Evolutionary conservation across 768 basidiomycete genomes (phyloP), one percentile per base, ranked within the genome.

Genomic region (Mycena venus): DNA sequence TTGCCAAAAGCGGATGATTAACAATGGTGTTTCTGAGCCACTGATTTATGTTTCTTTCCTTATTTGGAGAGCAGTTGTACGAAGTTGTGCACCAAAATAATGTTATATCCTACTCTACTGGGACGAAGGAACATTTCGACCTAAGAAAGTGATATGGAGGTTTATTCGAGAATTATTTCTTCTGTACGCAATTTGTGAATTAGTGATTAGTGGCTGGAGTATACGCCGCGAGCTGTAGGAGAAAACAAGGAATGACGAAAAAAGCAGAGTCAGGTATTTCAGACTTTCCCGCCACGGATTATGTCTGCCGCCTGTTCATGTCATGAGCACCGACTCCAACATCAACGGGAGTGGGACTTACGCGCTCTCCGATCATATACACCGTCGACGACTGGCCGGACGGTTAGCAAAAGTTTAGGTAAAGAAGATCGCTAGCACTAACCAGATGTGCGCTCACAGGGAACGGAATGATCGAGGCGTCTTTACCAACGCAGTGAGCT

Each of bases 391-490:
- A 73, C 78, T 79, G 47, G 7, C 17, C 11, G 19, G 2, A 40
- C 23, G 31, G 68, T 44, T 27, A 70, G 34, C 21, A 53, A 25
- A 40, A 38, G 61, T 25, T 38, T 31, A 60, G 9, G 19, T 17
- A 7, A 11, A 61, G 44, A 61, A 53, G 12, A 53, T 44, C 12
- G 2, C 32, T 40, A 58, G 49, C 25, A 75, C 80, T 71, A 53
- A 83, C 83, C 51, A 80, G 61, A 74, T 83, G 82, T 1, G 82
- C 78, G 65, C 83, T 83, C 31, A 84, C 75, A 2, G 84, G 83
- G 68, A 83, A 78, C 2, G 84, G 82, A 59, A 84, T 82, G 17
- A 84, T 80, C 0, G 82, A 82, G 0, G 84, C 83, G 70, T 84
- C 84, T 79, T 61, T 44, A 23, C 15, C 14, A 2, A 19, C 2